Conservation (phyloP, 495 filamentous ascomycete genomes). For the Neurospora intermedia region DNA sequence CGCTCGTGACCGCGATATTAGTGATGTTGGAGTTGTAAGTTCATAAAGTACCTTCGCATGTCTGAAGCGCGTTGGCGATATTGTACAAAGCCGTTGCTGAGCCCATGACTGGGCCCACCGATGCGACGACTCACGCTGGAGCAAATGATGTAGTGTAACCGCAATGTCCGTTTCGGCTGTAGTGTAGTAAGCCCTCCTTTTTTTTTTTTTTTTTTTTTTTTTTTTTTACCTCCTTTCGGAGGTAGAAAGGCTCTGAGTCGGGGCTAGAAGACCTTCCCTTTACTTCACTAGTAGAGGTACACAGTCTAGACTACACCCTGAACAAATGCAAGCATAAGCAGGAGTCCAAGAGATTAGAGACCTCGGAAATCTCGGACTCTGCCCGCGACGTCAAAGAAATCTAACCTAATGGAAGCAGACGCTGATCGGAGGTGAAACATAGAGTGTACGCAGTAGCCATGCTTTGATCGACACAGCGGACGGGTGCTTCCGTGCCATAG, state of each 20-base stretch:
- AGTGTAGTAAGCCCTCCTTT: no score
- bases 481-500: background rate
- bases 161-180: no score
- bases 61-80: background rate
- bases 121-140: background rate
- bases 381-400: background rate
- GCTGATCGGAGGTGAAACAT: background rate
- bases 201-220: no score
- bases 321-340: no score
- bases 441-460: background rate
- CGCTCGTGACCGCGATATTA: slow-evolving; percentile 10
- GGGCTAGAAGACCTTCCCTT: no score
- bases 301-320: no score
- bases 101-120: background rate
- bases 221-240: no score
- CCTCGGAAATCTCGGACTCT: background rate
- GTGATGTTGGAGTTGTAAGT: background rate
- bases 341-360: background rate
- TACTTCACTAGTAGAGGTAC: no score
- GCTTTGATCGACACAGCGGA: background rate
- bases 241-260: no score
- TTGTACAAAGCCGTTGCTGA: background rate
- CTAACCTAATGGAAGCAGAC: background rate
- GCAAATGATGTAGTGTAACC: background rate
- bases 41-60: no score